Evolutionary conservation across 768 basidiomycete genomes (phyloP).

Genomic region (Fibroporia radiculosa): DNA sequence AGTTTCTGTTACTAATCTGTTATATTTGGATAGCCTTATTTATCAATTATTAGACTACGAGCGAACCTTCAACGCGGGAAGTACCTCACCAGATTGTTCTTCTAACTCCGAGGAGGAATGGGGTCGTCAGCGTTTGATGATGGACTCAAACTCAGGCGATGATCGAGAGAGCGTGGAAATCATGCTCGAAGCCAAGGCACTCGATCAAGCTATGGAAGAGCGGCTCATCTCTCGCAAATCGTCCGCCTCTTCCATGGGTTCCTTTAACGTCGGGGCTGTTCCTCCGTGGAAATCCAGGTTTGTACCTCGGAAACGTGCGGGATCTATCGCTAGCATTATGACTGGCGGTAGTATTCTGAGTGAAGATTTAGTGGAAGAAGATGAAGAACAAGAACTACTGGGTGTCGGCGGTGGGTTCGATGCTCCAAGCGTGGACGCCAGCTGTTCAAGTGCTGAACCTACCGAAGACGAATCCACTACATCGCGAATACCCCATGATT

Average conservation of each 20-base stretch:
- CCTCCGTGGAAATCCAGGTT: slow-evolving; percentile 59
- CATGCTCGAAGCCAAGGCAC: slow-evolving; percentile 71
- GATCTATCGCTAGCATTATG: slow-evolving; percentile 64
- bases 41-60: slow-evolving; percentile 93
- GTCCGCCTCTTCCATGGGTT: slow-evolving; percentile 57
- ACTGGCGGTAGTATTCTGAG: slow-evolving; percentile 66
- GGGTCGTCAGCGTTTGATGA: slow-evolving; percentile 55
- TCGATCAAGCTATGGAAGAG: slow-evolving; percentile 86
- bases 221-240: slow-evolving; percentile 69
- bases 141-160: slow-evolving; percentile 49
- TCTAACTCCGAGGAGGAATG: slow-evolving; percentile 72
- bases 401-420: slow-evolving; percentile 63
- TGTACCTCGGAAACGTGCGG: slow-evolving; percentile 59
- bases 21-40: slow-evolving; percentile 52
- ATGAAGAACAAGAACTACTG: slow-evolving; percentile 68
- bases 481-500: neutral
- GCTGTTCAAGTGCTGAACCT: slow-evolving; percentile 26
- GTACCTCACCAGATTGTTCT: slow-evolving; percentile 41
- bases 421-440: slow-evolving; percentile 22
- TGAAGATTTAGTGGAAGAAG: slow-evolving; percentile 76
- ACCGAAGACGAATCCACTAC: slow-evolving; percentile 22
- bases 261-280: slow-evolving; percentile 51
- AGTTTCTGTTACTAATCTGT: neutral
- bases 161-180: slow-evolving; percentile 50
- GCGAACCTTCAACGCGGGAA: slow-evolving; percentile 51